phyloP scores from a whole-genome alignment of 176 grass and related monocot genomes.

The Hyparrhenia diplandra region DNA sequence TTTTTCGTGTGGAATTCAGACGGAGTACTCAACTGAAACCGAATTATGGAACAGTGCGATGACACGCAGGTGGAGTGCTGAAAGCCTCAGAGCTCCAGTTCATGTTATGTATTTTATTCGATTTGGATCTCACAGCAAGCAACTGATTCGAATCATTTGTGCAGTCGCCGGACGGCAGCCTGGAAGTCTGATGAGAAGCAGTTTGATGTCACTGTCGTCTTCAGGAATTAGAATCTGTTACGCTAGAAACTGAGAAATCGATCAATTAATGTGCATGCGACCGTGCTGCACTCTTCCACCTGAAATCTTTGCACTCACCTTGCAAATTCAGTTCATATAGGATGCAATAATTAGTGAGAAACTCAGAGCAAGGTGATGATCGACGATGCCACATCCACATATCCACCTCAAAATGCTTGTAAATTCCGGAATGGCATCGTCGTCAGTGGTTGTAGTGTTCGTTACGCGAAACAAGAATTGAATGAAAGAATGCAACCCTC shows the following conservation, averaged over 20 bases:
- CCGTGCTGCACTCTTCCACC: too few species aligned
- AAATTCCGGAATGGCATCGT: not conserved
- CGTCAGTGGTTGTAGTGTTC: not conserved
- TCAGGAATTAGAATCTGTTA: not conserved
- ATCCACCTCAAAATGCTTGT: not conserved
- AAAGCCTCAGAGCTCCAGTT: not conserved
- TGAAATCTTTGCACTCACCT: too few species aligned
- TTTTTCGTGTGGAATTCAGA: not conserved
- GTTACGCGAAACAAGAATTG: constrained; percentile 18
- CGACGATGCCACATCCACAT: not conserved
- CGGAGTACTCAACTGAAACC: constrained; percentile 12
- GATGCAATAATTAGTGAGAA: too few species aligned
- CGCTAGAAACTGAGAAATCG: too few species aligned
- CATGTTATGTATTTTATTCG: not conserved
- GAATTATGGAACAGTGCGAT: constrained; percentile 12
- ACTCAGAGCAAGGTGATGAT: too few species aligned
- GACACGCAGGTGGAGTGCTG: not conserved
- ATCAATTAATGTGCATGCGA: too few species aligned
- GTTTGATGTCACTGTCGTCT: not conserved
- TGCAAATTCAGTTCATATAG: too few species aligned
- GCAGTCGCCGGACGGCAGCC: not conserved
- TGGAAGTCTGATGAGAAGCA: not conserved
- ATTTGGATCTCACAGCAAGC: constrained; percentile 14
- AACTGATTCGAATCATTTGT: not conserved
- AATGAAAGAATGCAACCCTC: not conserved